Evolutionary conservation across 2,329 filamentous ascomycete species (phyloP), one percentile per base, ranked within the genome.

Genomic region (Ophiocordyceps camponoti-saundersi): DNA sequence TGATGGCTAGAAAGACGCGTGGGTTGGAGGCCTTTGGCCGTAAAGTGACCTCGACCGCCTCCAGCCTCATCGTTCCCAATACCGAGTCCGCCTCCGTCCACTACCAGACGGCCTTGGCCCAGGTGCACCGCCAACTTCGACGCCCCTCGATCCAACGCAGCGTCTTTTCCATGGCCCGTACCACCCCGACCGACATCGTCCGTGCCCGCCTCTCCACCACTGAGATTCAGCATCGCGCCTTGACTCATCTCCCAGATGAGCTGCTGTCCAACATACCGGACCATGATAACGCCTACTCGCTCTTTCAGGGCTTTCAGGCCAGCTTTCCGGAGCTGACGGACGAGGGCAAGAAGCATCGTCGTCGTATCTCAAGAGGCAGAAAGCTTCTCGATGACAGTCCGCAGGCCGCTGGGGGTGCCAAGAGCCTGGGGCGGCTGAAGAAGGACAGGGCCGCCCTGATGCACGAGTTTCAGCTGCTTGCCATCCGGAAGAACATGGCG

Each of bases 251-350:
- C 34, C 80, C 92, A 45, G 90, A 98, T 65, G 89, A 95, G 51
- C 75, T 98, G 54, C 77, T 98, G 44, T 71, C 72, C 53, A 89
- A 95, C 61, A 90, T 95, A 45, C 92, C 92, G 54, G 87, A 94
- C 50, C 76, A 82, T 59, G 80, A 82, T 21, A 93, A 85, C 64
- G 71, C 80, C 16, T 98, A 94, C 67, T 95, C 89, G 40, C 72
- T 98, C 42, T 96, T 98, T 63, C 86, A 98, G 63, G 92, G 92
- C 53, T 98, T 98, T 64, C 82, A 94, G 66, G 92, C 90, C 44
- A 89, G 80, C 52, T 72, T 95, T 51, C 89, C 89, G 3, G 77
- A 80, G 52, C 64, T 77, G 52, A 71, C 70, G 6, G 84, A 92
- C 16, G 77, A 82, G 51, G 77, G 75, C 53, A 80, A 82, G 60